phyloP scores from a whole-genome alignment of 192 early-diverging fungal species.

The Piromyces finnis region DNA sequence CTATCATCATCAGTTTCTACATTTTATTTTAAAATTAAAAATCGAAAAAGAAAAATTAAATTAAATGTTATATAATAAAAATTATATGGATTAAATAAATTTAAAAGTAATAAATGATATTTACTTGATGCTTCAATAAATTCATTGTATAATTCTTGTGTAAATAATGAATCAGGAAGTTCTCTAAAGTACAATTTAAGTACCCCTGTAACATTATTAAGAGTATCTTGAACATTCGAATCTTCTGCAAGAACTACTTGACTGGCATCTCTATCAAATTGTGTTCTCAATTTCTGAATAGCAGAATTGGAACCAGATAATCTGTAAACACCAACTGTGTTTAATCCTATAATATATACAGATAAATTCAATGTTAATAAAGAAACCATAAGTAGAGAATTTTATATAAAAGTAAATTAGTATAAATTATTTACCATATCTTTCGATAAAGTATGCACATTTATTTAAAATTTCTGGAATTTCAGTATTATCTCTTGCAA shows the following conservation, averaged over 20 bases:
- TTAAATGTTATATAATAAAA: too few species aligned
- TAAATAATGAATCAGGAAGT: slow-evolving; percentile 72
- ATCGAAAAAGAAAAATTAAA: too few species aligned
- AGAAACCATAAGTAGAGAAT: too few species aligned
- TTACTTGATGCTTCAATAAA: slow-evolving; percentile 57
- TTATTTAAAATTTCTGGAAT: slow-evolving; percentile 64
- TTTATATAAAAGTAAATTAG: too few species aligned
- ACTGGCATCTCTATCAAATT: slow-evolving; percentile 41
- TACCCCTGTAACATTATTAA: slow-evolving; percentile 72
- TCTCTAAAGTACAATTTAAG: slow-evolving; percentile 91
- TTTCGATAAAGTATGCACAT: slow-evolving; percentile 70
- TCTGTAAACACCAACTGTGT: slow-evolving; percentile 77
- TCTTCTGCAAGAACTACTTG: slow-evolving; percentile 2
- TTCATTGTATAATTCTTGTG: slow-evolving; percentile 36
- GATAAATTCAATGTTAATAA: too few species aligned
- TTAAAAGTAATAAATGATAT: not conserved
- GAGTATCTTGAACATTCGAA: slow-evolving; percentile 40
- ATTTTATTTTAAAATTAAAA: too few species aligned
- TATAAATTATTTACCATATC: not conserved
- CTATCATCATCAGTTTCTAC: slow-evolving; percentile 47
- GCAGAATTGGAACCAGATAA: slow-evolving; percentile 60
- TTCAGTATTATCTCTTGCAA: slow-evolving; percentile 47
- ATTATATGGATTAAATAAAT: too few species aligned
- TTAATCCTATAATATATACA: slow-evolving; percentile 26
- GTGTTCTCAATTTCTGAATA: slow-evolving; percentile 48